These are phyloP conservation scores for Glaciozyma martinii DNA, from an alignment of 768 basidiomycete genomes.

Conservation along the genomic window DNA sequence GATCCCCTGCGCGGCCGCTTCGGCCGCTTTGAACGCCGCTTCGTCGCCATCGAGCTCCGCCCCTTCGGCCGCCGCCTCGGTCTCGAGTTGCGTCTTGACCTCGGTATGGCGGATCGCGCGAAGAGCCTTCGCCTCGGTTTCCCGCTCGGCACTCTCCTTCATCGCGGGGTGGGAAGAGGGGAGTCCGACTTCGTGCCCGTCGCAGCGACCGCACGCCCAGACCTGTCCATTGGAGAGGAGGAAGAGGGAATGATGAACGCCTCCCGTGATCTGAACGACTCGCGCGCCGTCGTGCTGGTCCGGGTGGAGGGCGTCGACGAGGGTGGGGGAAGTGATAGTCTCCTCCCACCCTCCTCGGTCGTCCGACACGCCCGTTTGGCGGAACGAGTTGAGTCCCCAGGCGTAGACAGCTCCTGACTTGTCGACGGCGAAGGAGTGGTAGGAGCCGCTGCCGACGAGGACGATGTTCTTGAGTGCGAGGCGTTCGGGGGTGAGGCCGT, in stretches of 20 bases:
- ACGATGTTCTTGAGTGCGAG: constrained; percentile 68
- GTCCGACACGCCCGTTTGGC: constrained; percentile 52
- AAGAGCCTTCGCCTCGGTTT: not conserved
- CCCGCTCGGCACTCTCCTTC: constrained; percentile 23
- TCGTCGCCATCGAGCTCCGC: constrained; percentile 22
- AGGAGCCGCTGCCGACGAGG: constrained; percentile 67
- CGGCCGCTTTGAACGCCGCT: constrained; percentile 31
- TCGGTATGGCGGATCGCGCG: not conserved
- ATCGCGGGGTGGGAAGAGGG: constrained; percentile 43
- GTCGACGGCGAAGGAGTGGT: constrained; percentile 85
- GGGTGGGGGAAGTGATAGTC: constrained; percentile 50
- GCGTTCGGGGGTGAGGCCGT: constrained; percentile 80
- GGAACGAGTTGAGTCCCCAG: constrained; percentile 87
- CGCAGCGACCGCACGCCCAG: constrained; percentile 74
- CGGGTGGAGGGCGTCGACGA: constrained; percentile 39
- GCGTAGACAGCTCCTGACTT: constrained; percentile 74
- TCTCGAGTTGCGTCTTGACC: constrained; percentile 1
- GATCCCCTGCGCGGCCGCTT: constrained; percentile 32
- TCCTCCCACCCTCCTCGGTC: constrained; percentile 39
- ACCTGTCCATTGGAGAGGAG: constrained; percentile 72
- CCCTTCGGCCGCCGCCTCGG: constrained; percentile 14
- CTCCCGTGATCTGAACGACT: constrained; percentile 60
- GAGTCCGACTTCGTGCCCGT: constrained; percentile 71
- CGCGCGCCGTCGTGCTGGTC: constrained; percentile 39
- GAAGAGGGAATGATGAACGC: constrained; percentile 86